These are phyloP conservation scores for Mortierella claussenii DNA, from an alignment of 192 early-diverging fungal genomes.

Conservation along the genomic window DNA sequence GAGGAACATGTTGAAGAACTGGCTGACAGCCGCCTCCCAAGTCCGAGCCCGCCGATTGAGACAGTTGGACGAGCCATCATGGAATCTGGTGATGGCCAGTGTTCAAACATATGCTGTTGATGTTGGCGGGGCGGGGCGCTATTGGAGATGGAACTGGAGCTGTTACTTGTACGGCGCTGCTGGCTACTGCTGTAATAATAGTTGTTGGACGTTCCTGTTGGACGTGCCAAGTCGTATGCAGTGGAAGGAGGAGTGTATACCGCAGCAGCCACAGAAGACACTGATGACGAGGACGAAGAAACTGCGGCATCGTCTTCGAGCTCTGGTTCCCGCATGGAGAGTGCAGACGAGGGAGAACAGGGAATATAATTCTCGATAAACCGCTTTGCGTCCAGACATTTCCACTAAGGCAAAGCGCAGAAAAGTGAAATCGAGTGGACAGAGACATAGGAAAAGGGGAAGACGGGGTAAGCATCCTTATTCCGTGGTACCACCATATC, in stretches of 20 bases:
- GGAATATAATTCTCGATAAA: slow-evolving; percentile 21
- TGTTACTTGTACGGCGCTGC: neutral
- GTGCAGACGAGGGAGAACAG: slow-evolving; percentile 16
- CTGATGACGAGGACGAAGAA: slow-evolving; percentile 20
- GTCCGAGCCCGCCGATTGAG: slow-evolving; percentile 26
- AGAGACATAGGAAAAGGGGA: neutral
- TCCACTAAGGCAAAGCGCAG: slow-evolving; percentile 25
- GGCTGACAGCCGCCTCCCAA: slow-evolving; percentile 18
- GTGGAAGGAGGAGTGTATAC: slow-evolving; percentile 8
- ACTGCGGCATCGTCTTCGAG: slow-evolving; percentile 33
- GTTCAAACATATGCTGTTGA: slow-evolving; percentile 24
- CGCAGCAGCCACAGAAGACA: slow-evolving; percentile 3
- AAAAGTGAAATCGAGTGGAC: neutral
- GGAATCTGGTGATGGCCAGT: slow-evolving; percentile 19
- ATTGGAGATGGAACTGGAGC: neutral
- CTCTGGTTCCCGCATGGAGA: slow-evolving; percentile 22
- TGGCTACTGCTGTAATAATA: too few species aligned
- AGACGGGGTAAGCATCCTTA: neutral
- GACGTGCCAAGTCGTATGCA: neutral
- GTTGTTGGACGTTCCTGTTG: too few species aligned
- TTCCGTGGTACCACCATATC: too few species aligned
- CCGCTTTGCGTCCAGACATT: slow-evolving; percentile 16
- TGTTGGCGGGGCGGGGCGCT: neutral
- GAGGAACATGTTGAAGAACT: slow-evolving; percentile 26
- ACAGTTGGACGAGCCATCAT: too few species aligned